Conservation (phyloP, 2,329 filamentous ascomycete species). For the Neonectria faginata region DNA sequence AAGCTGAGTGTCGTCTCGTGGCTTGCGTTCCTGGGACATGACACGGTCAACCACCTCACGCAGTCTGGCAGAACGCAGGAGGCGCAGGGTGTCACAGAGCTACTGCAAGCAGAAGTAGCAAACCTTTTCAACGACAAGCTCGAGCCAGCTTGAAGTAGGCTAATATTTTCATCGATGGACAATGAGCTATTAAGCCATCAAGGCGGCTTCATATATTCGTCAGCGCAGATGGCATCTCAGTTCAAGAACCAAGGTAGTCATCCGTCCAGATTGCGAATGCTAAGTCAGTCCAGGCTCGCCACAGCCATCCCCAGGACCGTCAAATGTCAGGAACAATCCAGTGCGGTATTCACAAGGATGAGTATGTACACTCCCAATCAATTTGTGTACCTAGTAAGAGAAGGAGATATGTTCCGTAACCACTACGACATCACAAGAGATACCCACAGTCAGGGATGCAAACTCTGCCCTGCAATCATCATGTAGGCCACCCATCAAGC, state of each 20-base stretch:
- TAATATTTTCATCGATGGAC: neutral
- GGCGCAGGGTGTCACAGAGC: slow-evolving; percentile 54
- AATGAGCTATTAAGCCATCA: too few species aligned
- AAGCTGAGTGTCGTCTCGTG: slow-evolving; percentile 51
- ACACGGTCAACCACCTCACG: slow-evolving; percentile 60
- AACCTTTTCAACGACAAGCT: slow-evolving; percentile 43
- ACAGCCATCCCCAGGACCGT: neutral
- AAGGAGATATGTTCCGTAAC: neutral
- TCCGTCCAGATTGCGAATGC: neutral
- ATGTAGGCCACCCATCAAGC: slow-evolving; percentile 2
- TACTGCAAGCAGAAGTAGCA: slow-evolving; percentile 53
- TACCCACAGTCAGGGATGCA: slow-evolving; percentile 13
- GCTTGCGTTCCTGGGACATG: slow-evolving; percentile 57
- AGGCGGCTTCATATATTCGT: neutral
- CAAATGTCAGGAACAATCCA: neutral
- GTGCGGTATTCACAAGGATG: neutral
- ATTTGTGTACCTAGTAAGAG: neutral
- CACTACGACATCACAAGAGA: slow-evolving; percentile 12
- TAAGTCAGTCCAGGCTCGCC: neutral
- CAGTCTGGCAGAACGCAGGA: slow-evolving; percentile 55
- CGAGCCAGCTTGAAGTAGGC: slow-evolving; percentile 37
- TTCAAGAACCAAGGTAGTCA: neutral
- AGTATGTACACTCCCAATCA: neutral
- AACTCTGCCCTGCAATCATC: neutral
- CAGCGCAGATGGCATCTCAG: neutral